Evolutionary conservation across 768 basidiomycete genomes (phyloP), one percentile per base, ranked within the genome.

Genomic region (Serpula lacrymans): DNA sequence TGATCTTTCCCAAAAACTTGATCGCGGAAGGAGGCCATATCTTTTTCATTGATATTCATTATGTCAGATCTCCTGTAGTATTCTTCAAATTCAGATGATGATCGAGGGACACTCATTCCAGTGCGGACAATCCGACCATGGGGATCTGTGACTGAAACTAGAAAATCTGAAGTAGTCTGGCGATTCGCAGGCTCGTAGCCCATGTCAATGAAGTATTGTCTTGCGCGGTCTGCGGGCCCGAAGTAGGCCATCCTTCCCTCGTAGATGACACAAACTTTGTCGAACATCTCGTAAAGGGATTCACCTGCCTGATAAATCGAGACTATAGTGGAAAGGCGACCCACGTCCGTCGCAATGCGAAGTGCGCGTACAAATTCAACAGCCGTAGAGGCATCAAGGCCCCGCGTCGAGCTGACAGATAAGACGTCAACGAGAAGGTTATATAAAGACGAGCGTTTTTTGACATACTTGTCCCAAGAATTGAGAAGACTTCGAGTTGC

Each of bases 301-400:
- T 90, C 86, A 37, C 82, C 82, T 6, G 86, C 89, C 60, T 92
- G 89, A 60, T 92, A 91, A 26, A 93, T 77, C 1, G 86, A 83
- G n/a, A 87, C 84, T 42, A 92, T 74, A 0, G 82, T 88, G 0
- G 82, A 66, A 13, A 59, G 44, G n/a, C 63, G 55, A 40, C 67
- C 67, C 3, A 72, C 65, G 50, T 88, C 80, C 0, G 85, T 84
- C 3, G 74, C 67, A 29, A 79, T 69, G 3, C 85, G 75, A 24
- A 89, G 67, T 1, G 80, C 77, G 32, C 71, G 78, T 33, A 80
- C 77, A 49, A 84, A 88, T 55, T 88, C 84, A 26, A 85, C 63
- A 10, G 84, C 86, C 2, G 84, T 88, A 12, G 77, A 80, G 0
- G 83, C 72, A 54, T 83, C 81, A 34, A 83, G 66, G 6, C 82